Percentiles rank a stretch among this genome's conserved stretches.
Conservation (phyloP, 2,329 filamentous ascomycete genomes). For the Scedosporium aurantiacum region DNA sequence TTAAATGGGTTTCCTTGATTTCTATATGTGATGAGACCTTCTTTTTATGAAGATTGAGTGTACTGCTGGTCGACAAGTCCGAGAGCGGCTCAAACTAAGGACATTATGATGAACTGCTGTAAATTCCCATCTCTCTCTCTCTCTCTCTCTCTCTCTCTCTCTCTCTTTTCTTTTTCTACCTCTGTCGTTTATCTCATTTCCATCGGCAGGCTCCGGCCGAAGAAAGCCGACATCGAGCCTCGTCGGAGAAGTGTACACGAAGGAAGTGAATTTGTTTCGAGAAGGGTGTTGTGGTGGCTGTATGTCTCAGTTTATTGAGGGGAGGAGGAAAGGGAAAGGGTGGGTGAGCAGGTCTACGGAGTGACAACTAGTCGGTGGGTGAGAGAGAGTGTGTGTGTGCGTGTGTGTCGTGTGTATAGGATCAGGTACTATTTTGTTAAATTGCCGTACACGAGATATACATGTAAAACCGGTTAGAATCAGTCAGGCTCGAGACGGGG, state of each 20-base stretch:
- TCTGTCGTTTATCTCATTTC: neutral
- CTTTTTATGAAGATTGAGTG: neutral
- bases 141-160: neutral
- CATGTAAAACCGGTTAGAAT: too few species aligned
- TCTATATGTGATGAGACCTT: neutral
- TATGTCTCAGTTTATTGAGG: neutral
- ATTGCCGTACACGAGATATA: too few species aligned
- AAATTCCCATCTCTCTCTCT: too few species aligned
- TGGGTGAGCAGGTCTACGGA: too few species aligned
- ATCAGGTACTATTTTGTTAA: neutral
- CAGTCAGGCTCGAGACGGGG: too few species aligned
- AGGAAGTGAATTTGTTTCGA: neutral
- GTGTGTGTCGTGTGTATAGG: neutral
- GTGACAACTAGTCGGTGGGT: neutral
- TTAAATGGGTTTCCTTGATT: neutral
- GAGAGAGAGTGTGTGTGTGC: neutral
- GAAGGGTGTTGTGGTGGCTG: neutral
- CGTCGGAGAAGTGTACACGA: conserved; percentile 3
- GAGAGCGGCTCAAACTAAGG: too few species aligned
- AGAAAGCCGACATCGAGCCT: neutral
- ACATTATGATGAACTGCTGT: too few species aligned
- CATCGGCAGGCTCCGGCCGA: neutral
- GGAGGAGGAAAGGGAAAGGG: neutral
- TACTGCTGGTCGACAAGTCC: neutral
- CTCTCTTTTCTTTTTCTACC: neutral